Base-by-base conservation (phyloP, 495 filamentous ascomycete genomes). In the Neurospora sp. region DNA sequence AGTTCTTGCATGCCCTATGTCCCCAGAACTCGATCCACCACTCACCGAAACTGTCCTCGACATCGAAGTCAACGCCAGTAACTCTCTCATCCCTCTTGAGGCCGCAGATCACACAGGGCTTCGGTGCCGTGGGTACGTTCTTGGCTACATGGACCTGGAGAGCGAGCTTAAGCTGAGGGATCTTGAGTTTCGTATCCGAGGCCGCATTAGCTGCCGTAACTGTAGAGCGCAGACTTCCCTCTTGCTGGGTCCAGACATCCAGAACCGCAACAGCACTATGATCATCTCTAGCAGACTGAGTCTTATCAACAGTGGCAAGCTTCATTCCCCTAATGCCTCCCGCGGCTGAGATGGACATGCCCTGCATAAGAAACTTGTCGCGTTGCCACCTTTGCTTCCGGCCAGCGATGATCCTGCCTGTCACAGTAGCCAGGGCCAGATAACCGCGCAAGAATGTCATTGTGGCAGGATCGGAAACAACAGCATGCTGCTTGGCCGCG, bases 21-120 rank as follows among this genome's bases (percentile, higher is more conserved):
- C 91, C 90, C 93, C 93, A 96, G 81, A 94, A 90, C 42, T 96
- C 92, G 16, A 91, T 86, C 96, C 96, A 99, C 93, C 93, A 98
- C 81, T 98, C 94, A 45, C 93, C 93, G 84, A 97, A 94, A 80
- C 90, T 93, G 83, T 97, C 96, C 74, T 93, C 88, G 22, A 96
- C 91, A 71, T 89, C 84, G 38, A 90, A 84, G 80, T 97, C 94
- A 39, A 97, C 84, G 75, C 87, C 89, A 3, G 84, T 79, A 22
- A 98, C 83, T 42, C 94, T 85, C 83, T 99, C 96, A 61, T 96
- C 92, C 75, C 94, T 84, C 82, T 90, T 94, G 74, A 98, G 82
- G 2, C 93, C 93, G 82, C 96, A 99, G 31, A 99, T 85, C 70
- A 92, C 88, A 82, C 96, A 99, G n/a, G 88, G 86, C 79, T 91